Evolutionary conservation across 164 flowering plant genomes (phyloP).

Genomic region (Magnolia changhungtana): DNA sequence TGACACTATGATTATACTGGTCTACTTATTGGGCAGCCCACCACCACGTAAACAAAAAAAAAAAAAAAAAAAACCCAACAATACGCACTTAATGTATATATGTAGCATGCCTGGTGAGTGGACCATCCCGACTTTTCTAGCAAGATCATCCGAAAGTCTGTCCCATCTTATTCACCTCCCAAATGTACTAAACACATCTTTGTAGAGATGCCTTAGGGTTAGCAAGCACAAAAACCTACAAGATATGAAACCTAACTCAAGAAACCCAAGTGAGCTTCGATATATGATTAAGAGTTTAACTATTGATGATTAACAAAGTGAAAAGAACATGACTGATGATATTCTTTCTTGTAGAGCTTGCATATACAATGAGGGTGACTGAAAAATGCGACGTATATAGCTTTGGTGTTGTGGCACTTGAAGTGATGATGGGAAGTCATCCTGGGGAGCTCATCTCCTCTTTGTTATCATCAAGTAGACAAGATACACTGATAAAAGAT

Average conservation of each 20-base stretch:
- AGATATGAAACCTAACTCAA: not conserved
- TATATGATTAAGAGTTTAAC: not conserved
- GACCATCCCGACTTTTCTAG: no score
- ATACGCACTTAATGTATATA: no score
- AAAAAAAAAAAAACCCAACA: not conserved
- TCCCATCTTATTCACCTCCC: no score
- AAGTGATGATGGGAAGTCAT: constrained; percentile 60
- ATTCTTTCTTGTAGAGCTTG: constrained; percentile 41
- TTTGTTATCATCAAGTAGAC: constrained; percentile 14
- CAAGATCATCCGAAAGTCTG: no score
- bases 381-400: constrained; percentile 70
- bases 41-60: constrained; percentile 21
- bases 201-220: no score
- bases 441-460: constrained; percentile 50
- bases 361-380: constrained; percentile 39
- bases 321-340: not conserved
- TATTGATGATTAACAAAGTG: not conserved
- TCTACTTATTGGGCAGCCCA: no score
- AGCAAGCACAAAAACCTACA: not conserved
- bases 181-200: no score
- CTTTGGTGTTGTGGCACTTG: constrained; percentile 61
- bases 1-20: no score
- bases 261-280: no score
- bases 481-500: no score
- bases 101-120: no score